A percentile compares a stretch with the other conserved stretches of the same genome.
These are phyloP conservation scores for Wickerhamomyces hampshirensis DNA, from an alignment of 805 yeast genomes.

Conservation along the genomic window DNA sequence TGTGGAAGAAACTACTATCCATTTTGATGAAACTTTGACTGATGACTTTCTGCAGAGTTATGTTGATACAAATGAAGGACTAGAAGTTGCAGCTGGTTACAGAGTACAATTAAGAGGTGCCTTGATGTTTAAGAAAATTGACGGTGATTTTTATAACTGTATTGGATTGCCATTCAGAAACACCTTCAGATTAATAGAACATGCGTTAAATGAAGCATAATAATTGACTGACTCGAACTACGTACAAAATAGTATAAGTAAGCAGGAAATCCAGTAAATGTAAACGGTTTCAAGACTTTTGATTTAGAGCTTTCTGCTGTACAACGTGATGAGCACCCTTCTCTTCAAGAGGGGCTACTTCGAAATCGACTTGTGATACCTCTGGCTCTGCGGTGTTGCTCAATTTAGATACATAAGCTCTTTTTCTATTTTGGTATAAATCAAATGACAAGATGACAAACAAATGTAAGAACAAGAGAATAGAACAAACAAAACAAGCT, in stretches of 20 bases:
- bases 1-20: conserved; percentile 38
- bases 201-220: conserved; percentile 6
- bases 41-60: conserved; percentile 58
- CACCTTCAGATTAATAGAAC: conserved; percentile 43
- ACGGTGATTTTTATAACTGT: conserved; percentile 82
- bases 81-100: conserved; percentile 89
- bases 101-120: conserved; percentile 75
- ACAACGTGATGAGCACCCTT: too few relatives aligned
- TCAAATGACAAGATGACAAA: conserved; percentile 17
- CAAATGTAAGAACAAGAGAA: conserved; percentile 11
- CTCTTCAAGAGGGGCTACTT: too few relatives aligned
- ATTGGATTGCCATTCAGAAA: conserved; percentile 78
- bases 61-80: conserved; percentile 68
- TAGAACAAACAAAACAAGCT: conserved; percentile 9
- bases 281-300: too few relatives aligned
- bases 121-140: conserved; percentile 51
- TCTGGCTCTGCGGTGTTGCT: too few relatives aligned
- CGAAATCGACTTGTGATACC: too few relatives aligned
- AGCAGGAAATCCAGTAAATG: too few relatives aligned
- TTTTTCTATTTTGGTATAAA: conserved; percentile 18
- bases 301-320: too few relatives aligned
- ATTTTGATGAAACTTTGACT: conserved; percentile 40
- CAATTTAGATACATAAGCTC: conserved; percentile 7
- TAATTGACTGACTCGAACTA: too few relatives aligned
- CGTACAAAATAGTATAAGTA: too few relatives aligned